A percentile compares a stretch with the other conserved stretches of the same genome.
phyloP scores from a whole-genome alignment of 352 stramenopile species.

The Hyaloperonospora arabidopsidis region DNA sequence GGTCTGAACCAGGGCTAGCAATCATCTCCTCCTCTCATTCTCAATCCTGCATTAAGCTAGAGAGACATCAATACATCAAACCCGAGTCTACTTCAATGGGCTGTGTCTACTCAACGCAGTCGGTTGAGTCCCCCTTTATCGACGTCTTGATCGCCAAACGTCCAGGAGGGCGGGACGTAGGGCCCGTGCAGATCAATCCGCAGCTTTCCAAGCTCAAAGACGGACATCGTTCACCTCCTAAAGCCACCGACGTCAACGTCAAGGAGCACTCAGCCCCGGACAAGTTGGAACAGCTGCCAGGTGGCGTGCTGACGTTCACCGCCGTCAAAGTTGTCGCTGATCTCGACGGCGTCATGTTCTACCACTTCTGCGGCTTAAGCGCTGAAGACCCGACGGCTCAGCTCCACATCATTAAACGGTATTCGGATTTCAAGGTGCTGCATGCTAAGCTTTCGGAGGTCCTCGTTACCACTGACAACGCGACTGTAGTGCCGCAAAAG shows the following conservation, averaged over 20 bases:
- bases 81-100: conserved; percentile 21
- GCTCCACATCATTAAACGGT: conserved; percentile 47
- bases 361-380: conserved; percentile 38
- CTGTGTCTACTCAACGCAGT: conserved; percentile 29
- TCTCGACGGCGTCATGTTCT: conserved; percentile 30
- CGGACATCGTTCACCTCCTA: no score
- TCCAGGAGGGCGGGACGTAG: conserved; percentile 23
- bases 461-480: conserved; percentile 45
- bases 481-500: conserved; percentile 24
- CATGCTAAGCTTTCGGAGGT: conserved; percentile 41
- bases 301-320: conserved; percentile 13
- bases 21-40: conserved; percentile 5
- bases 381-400: conserved; percentile 31
- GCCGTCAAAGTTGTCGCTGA: conserved; percentile 35
- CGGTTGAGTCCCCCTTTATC: conserved; percentile 15
- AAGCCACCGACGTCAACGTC: neutral
- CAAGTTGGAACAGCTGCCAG: conserved; percentile 11
- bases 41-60: conserved; percentile 11
- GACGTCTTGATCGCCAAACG: conserved; percentile 26
- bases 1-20: no score
- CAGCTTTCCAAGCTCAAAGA: no score
- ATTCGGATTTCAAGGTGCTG: conserved; percentile 64
- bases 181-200: conserved; percentile 1
- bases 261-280: neutral
- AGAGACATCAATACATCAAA: no score